Base-by-base conservation (phyloP, 2,329 filamentous ascomycete genomes). In the Colletotrichum cuscutae region DNA sequence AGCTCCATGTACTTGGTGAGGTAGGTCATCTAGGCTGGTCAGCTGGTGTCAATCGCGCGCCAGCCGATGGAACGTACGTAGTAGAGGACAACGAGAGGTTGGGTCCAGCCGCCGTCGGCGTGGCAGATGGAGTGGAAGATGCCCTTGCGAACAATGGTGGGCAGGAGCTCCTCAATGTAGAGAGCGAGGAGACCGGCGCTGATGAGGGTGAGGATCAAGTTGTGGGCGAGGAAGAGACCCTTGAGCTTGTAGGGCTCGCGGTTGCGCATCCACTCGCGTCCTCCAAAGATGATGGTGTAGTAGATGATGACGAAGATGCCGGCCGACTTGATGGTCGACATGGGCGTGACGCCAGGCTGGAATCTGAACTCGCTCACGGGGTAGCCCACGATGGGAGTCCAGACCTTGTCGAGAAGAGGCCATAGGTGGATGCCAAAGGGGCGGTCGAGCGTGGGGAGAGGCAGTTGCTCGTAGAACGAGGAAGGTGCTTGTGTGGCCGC, bases 1-100 rank as follows among this genome's bases (percentile, higher is more conserved):
- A 98, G 89, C 86, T 98, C 96, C 77, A 98, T 90, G 85, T 98
- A 98, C 86, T 98, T 98, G 86, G 95, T 98, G 68, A 98, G 90
- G 88, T 98, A 98, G 89, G 97, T 98, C 82, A 98, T 89, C 95
- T 98, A 81, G 22, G 32, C 56, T 26, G 35, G 60, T 66, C 66
- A 74, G 61, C 49, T 15, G 69, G 72, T 37, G 71, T 68, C 59
- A 57, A 53, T 26, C 42, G 11, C 49, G 28, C 24, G 12, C 6
- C 26, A 8, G 53, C 22, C 32, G 46, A 30, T 63, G 8, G 65
- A 89, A 46, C 95, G 81, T 87, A 98, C 96, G 84, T 98, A 99
- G 91, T 99, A 99, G 77, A 99, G 88, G 77, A 97, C 92, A 76
- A 98, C 95, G 79, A 99, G 86, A 78, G 93, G 94, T 83, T 97